A percentile compares a stretch with the other conserved stretches of the same genome.
These are phyloP conservation scores for Bathelium albidoporum DNA, from an alignment of 495 filamentous ascomycete species.

Conservation along the genomic window DNA sequence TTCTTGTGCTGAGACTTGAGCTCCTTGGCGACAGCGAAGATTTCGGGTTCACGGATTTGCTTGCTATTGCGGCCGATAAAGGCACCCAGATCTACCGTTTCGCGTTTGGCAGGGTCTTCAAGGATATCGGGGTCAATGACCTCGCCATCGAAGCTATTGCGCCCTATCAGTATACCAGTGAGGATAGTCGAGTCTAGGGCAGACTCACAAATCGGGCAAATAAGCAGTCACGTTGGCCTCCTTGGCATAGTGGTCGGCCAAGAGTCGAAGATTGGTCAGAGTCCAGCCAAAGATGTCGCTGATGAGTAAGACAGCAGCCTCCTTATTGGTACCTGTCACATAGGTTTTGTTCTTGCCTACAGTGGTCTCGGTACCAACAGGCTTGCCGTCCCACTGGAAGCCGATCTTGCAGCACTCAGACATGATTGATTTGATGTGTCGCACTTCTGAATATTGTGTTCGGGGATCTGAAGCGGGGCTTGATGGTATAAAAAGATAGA, in stretches of 20 bases:
- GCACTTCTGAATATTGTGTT: neutral
- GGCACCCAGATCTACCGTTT: slow-evolving; percentile 32
- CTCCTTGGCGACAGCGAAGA: slow-evolving; percentile 37
- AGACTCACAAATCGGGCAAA: slow-evolving; percentile 36
- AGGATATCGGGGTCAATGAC: slow-evolving; percentile 26
- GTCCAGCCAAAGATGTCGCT: slow-evolving; percentile 43
- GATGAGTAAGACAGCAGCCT: slow-evolving; percentile 36
- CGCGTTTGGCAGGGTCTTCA: slow-evolving; percentile 23
- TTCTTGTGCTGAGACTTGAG: slow-evolving; percentile 31
- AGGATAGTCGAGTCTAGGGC: neutral
- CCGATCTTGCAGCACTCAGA: slow-evolving; percentile 19
- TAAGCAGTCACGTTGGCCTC: slow-evolving; percentile 40
- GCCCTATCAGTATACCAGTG: neutral
- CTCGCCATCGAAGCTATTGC: slow-evolving; percentile 18
- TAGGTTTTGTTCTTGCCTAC: slow-evolving; percentile 19
- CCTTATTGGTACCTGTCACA: slow-evolving; percentile 21
- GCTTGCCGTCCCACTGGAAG: slow-evolving; percentile 26
- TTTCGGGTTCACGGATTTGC: slow-evolving; percentile 41
- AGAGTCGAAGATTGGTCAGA: slow-evolving; percentile 35
- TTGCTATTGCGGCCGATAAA: slow-evolving; percentile 35
- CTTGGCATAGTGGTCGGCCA: slow-evolving; percentile 41
- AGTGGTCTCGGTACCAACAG: slow-evolving; percentile 19
- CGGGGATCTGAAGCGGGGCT: no score
- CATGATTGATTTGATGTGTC: neutral
- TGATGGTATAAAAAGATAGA: no score